phyloP scores from a whole-genome alignment of 257 asterid genomes.

The Solanum etuberosum region DNA sequence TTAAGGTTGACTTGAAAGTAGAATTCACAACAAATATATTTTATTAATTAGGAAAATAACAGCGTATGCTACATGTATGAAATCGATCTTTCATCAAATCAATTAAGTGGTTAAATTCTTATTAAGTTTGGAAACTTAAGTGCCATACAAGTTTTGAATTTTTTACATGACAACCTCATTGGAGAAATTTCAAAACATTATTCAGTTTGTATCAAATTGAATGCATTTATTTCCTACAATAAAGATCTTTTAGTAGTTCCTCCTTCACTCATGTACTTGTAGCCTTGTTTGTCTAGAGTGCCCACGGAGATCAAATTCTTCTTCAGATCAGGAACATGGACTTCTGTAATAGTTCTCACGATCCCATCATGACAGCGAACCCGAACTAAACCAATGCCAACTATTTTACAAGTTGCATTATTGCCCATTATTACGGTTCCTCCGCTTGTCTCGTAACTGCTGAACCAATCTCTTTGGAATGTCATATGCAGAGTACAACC shows the following conservation, averaged over 20 bases:
- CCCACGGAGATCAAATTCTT: too few species aligned
- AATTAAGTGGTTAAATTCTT: neutral
- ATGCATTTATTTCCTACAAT: neutral
- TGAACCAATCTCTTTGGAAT: neutral
- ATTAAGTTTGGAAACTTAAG: too few species aligned
- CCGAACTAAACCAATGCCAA: neutral
- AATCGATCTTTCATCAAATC: neutral
- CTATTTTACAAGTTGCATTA: neutral
- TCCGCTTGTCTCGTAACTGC: neutral
- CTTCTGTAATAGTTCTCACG: neutral
- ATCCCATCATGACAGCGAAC: neutral
- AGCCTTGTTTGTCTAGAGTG: neutral
- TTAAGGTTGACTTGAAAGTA: neutral
- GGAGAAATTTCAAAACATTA: neutral
- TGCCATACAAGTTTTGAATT: too few species aligned
- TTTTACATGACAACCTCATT: too few species aligned
- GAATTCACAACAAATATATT: neutral
- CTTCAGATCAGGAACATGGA: neutral
- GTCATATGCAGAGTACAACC: neutral
- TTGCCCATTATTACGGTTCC: too few species aligned
- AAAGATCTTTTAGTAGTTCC: neutral
- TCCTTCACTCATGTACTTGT: neutral
- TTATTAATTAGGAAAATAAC: too few species aligned
- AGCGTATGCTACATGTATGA: neutral
- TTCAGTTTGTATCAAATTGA: neutral